Base-by-base conservation (phyloP, 495 filamentous ascomycete genomes). In the Penicillium bialowiezense region DNA sequence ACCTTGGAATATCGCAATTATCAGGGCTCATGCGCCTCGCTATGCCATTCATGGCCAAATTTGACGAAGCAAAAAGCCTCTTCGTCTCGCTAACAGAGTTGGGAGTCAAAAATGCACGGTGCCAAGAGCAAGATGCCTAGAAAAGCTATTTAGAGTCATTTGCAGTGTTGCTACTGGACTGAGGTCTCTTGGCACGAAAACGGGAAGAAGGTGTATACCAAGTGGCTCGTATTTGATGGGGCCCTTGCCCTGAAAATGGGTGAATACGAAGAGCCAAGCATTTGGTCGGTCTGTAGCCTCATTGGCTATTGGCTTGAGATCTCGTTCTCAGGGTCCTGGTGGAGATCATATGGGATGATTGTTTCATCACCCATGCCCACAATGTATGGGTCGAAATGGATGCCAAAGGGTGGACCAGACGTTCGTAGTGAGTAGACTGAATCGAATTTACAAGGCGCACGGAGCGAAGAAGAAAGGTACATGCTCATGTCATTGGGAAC, bases 241-340 rank as follows among this genome's bases (percentile, higher is more conserved):
- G 32, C 9, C 21, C 14, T 43, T 43, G 44, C 32, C 34, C 44
- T 18, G 18, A 48, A 23, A 32, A 33, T 13, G 44, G 33, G 32
- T 34, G 44, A 48, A 54, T 54, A 54, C 51, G 51, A 50, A 42
- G 26, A 33, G 50, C 43, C 50, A 53, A 47, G 43, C 24, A 29
- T 28, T 7, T 10, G 10, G 31, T 43, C 32, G 5, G 4, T 2
- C n/a, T n/a, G n/a, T n/a, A n/a, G n/a, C n/a, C n/a, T n/a, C n/a
- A 6, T 20, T 39, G 5, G 9, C 9, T 3, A 39, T 39, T 12
- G 18, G 36, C 36, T 6, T 18, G 9, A 9, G 18, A 21, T 9
- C 18, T 7, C 17, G 17, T 4, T 21, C 9, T 21, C 17, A 39
- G 36, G 36, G 36, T 21, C 18, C 36, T 39, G 36, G 18, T 32